Percentiles rank a stretch among this genome's conserved stretches.
These are phyloP conservation scores for Dryas drummondii DNA, from an alignment of 306 rosid genomes.

Conservation along the genomic window DNA sequence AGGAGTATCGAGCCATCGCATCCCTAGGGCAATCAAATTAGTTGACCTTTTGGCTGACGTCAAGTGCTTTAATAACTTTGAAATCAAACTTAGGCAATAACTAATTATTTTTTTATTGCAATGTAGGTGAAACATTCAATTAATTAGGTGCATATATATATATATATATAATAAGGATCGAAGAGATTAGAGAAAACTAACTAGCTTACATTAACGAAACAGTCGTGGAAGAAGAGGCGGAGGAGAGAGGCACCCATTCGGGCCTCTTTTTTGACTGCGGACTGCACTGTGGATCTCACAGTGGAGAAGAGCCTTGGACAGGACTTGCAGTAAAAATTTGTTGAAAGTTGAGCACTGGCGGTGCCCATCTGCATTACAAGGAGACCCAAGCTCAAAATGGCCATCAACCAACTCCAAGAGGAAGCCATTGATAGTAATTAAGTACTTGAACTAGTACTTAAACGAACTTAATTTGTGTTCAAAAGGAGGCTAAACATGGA, in stretches of 20 bases:
- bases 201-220: constrained; percentile 71
- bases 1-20: constrained; percentile 88
- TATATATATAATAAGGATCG: no score
- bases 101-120: no score
- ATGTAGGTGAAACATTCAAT: no score
- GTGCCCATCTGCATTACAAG: constrained; percentile 32
- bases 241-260: constrained; percentile 97
- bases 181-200: no score
- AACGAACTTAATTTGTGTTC: neutral
- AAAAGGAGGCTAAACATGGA: neutral
- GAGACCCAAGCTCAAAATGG: constrained; percentile 28
- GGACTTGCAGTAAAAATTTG: constrained; percentile 47
- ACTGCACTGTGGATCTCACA: constrained; percentile 48
- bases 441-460: no score
- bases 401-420: constrained; percentile 12
- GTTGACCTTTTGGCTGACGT: constrained; percentile 10
- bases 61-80: no score
- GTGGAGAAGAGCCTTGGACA: constrained; percentile 62
- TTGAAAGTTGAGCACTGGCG: constrained; percentile 54
- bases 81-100: no score
- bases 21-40: constrained; percentile 44
- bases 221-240: constrained; percentile 88
- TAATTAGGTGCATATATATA: no score
- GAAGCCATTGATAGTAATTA: constrained; percentile 19
- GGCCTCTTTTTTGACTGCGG: constrained; percentile 63